Base-by-base conservation (phyloP, 2,329 filamentous ascomycete species). In the Fusarium tjaetaba region DNA sequence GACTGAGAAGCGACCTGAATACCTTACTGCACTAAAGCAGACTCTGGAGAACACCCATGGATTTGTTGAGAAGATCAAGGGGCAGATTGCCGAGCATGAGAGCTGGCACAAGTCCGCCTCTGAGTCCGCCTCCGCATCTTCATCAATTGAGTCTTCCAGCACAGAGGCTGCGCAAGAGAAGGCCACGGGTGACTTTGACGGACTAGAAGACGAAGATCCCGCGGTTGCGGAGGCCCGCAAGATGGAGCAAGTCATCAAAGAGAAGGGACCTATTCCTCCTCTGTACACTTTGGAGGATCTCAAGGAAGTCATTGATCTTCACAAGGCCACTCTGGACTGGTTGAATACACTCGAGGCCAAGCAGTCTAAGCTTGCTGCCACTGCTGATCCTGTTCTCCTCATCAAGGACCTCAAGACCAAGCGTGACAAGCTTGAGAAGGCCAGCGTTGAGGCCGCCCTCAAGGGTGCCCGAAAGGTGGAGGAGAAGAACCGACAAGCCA, bases 261-360 rank as follows among this genome's bases (percentile, higher is more conserved):
- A 86, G 61, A 81, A 83, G 58, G 88, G 89, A 0, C 88, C 90
- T 24, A 83, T 88, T 30, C 89, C 92, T 46, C 89, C 92, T 24
- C 84, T 93, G 42, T 97, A 97, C 84, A 92, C 88, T 2, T 84
- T 90, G 14, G 89, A 92, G 36, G 95, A 98, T 78, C 85, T 97
- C 38, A 86, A 88, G 46, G 85, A 87, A 53, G 85, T 96, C 30
- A 88, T 91, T 58, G 86, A 88, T 16, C 84, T 90, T 24, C 89
- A 91, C 78, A 88, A 90, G 34, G 87, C 89, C 20, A 89, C 91
- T 24, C 84, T 87, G 22, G 85, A 88, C 26, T 99, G 96, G 96
- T 86, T 99, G 26, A 88, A 91, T 38, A 88, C 92, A 73, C 92
- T 93, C 79, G 83, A 93, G 53, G 85, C 87, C 5, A 88, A 88